Percentiles rank a stretch among this genome's conserved stretches.
These are phyloP conservation scores for Gentiana macrophylla DNA, from an alignment of 257 asterid species.

Conservation along the genomic window DNA sequence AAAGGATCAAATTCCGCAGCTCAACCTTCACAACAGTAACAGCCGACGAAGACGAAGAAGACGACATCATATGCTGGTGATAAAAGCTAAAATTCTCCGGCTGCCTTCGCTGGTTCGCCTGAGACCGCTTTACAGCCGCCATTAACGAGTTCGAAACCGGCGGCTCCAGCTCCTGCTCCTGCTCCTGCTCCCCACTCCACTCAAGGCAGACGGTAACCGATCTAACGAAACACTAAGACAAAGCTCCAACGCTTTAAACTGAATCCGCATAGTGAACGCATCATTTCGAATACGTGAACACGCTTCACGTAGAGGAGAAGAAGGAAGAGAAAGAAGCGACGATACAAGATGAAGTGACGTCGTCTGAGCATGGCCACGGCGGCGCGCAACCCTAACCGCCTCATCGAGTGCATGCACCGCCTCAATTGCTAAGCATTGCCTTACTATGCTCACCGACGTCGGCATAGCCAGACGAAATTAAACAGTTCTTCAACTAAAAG, in stretches of 20 bases:
- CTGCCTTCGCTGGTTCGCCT: slow-evolving; percentile 77
- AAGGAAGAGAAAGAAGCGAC: slow-evolving; percentile 59
- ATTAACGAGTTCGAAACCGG: slow-evolving; percentile 79
- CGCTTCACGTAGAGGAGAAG: slow-evolving; percentile 70
- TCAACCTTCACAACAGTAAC: slow-evolving; percentile 68
- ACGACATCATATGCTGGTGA: slow-evolving; percentile 46
- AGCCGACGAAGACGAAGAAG: slow-evolving; percentile 45
- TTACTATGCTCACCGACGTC: slow-evolving; percentile 66
- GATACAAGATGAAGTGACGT: slow-evolving; percentile 86
- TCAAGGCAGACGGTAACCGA: slow-evolving; percentile 47
- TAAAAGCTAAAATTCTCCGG: slow-evolving; percentile 62
- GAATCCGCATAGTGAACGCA: slow-evolving; percentile 57
- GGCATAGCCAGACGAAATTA: slow-evolving; percentile 39
- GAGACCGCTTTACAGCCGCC: slow-evolving; percentile 91
- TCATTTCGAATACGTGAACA: slow-evolving; percentile 54
- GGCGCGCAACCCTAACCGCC: slow-evolving; percentile 72
- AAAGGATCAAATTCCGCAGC: slow-evolving; percentile 52
- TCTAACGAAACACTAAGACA: slow-evolving; percentile 62
- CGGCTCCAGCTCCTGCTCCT: slow-evolving; percentile 83
- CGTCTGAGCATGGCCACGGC: slow-evolving; percentile 87
- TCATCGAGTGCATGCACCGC: slow-evolving; percentile 65
- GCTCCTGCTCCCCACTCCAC: slow-evolving; percentile 30
- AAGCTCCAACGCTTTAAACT: slow-evolving; percentile 83
- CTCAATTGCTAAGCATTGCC: slow-evolving; percentile 83
- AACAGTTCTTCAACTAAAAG: neutral